Evolutionary conservation across 2,329 filamentous ascomycete genomes (phyloP), one percentile per base, ranked within the genome.

Genomic region (Cytospora piceae): DNA sequence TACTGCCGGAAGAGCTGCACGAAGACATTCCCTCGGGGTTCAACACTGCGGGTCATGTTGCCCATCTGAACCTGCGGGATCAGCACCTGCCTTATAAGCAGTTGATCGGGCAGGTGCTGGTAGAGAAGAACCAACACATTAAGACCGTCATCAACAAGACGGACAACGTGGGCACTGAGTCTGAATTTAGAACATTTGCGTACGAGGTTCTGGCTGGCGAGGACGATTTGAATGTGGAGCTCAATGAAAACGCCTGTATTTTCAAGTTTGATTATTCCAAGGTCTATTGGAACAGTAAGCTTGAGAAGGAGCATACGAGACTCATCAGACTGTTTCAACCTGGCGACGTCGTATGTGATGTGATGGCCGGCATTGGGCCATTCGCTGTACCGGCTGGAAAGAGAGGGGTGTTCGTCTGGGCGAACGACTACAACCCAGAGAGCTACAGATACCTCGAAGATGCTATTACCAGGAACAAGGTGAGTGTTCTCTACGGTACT

Each of bases 301-400:
- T 99, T 17, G 90, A 96, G 73, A 91, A 88, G 0, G 95, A 99
- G 78, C 95, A 99, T 78, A 87, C 90, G 69, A 85, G 95, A 3
- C 81, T 98, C 20, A 87, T 94, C 66, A 81, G 84, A 61, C 79
- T 89, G 63, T 97, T 98, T 81, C 80, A 87, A 64, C 87, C 90
- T 8, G 94, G 95, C 49, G 91, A 98, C 74, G 93, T 93, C 4
- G 91, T 98, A 1, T 95, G 90, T 79, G 95, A 99, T 77, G 90
- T 97, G 70, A 99, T 98, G 94, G 94, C 94, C 0, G 95, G 95
- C 53, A 94, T 99, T 58, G 95, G 95, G 0, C 95, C 95, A 0
- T 99, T 99, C 77, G 94, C 94, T 27, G 84, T 97, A 4, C 95
- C 95, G 0, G 93, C 94, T 0, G 95, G 92, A 20, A 96, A 91